These are phyloP conservation scores for Iris macrosiphon DNA, from an alignment of 106 monocot genomes.

Conservation along the genomic window DNA sequence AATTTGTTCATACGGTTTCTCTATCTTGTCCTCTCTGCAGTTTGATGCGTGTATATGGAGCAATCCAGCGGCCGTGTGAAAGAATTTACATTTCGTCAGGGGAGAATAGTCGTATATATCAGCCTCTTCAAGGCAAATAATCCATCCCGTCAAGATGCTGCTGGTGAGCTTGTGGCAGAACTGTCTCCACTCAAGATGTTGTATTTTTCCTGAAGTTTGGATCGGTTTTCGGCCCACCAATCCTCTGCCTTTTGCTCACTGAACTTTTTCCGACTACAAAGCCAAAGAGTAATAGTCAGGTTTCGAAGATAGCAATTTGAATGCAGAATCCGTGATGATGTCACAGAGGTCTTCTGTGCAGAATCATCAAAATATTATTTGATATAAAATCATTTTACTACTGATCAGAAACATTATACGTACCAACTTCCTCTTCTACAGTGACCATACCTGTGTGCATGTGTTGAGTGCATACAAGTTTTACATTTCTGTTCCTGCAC, in stretches of 20 bases:
- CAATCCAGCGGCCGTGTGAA: neutral
- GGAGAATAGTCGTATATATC: conserved; percentile 1
- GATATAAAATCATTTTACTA: too few relatives aligned
- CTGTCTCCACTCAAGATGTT: conserved; percentile 2
- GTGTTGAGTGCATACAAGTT: too few relatives aligned
- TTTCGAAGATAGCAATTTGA: neutral
- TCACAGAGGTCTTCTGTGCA: too few relatives aligned
- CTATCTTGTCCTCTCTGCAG: too few relatives aligned
- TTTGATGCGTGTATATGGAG: too few relatives aligned
- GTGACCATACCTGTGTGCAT: too few relatives aligned
- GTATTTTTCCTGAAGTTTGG: conserved; percentile 21
- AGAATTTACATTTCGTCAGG: conserved; percentile 3
- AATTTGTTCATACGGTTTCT: too few relatives aligned
- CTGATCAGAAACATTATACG: too few relatives aligned
- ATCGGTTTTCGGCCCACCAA: conserved; percentile 19
- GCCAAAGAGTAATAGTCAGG: neutral
- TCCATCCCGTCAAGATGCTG: neutral
- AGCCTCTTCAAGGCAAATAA: neutral
- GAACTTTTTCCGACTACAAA: conserved; percentile 16
- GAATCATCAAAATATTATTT: too few relatives aligned
- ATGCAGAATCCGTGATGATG: too few relatives aligned
- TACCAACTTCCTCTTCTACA: too few relatives aligned
- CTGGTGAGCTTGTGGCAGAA: neutral
- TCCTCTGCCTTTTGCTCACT: conserved; percentile 16
- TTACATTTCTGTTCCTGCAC: too few relatives aligned